Percentiles rank a stretch among this genome's conserved stretches.
Conservation (phyloP, 1,284 basidiomycete genomes). For the Ganoderma multipileum region DNA sequence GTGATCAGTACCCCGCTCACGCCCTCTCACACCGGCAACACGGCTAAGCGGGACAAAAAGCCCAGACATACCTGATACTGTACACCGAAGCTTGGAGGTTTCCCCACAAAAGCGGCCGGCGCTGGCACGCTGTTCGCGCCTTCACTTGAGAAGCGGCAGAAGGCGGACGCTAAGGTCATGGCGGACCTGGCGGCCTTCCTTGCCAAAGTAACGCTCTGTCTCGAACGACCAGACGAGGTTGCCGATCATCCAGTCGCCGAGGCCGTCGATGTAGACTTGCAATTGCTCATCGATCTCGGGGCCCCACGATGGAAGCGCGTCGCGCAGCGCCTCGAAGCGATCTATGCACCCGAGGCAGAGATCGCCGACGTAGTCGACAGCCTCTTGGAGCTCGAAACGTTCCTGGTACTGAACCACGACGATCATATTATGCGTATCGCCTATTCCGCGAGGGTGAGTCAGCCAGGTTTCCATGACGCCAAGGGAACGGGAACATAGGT, state of each 20-base stretch:
- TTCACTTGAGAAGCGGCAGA: constrained; percentile 35
- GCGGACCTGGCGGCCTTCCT: constrained; percentile 43
- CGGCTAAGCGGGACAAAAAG: neutral
- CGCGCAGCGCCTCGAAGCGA: constrained; percentile 43
- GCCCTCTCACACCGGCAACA: neutral
- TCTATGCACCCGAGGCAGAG: constrained; percentile 47
- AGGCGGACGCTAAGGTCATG: constrained; percentile 42
- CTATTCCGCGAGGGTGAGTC: constrained; percentile 29
- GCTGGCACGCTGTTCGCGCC: neutral
- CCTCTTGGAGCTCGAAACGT: constrained; percentile 45
- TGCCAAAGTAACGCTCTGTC: constrained; percentile 50
- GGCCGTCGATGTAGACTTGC: constrained; percentile 44
- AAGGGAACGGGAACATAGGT: neutral
- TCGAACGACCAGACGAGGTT: constrained; percentile 50
- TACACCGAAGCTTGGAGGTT: neutral
- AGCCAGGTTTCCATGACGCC: constrained; percentile 4
- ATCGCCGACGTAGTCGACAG: constrained; percentile 49
- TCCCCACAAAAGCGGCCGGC: neutral
- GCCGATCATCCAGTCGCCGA: constrained; percentile 50
- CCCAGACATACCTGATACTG: neutral
- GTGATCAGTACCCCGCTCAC: neutral
- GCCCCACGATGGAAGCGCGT: constrained; percentile 46
- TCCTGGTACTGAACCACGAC: constrained; percentile 45
- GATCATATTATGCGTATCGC: constrained; percentile 53
- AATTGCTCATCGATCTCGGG: constrained; percentile 44